Evolutionary conservation across 2,329 filamentous ascomycete genomes (phyloP), one percentile per base, ranked within the genome.

Genomic region (Pseudogymnoascus sp.): DNA sequence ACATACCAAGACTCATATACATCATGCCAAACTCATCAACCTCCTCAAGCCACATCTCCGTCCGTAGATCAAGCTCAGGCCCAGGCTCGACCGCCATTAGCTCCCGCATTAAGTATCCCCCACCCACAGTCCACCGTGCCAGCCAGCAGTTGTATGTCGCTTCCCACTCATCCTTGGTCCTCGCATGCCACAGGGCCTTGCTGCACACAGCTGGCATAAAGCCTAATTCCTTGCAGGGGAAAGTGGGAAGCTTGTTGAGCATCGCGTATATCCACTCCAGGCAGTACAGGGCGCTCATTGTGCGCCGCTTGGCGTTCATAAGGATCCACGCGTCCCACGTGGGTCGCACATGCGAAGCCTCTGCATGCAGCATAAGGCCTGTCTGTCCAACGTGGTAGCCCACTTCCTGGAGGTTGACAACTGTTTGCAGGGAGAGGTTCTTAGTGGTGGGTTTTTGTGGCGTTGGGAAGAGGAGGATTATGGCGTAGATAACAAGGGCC

Each of bases 291-390:
- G 70, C 64, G 31, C 76, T 66, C 1, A 76, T 67, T 2, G 74
- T 71, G 31, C 75, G 82, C 10, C 83, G 80, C 69, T 86, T 86
- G 50, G 78, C 76, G 66, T 86, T 84, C 67, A 87, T 77, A 68
- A 84, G 69, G 7, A 76, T 63, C 75, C 76, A 78, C 8, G 70
- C 65, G 18, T 73, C 69, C 74, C 74, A 78, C 2, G 68, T 65
- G 14, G 75, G 76, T 5, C 69, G 65, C 21, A 59, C 65, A 61
- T 73, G 69, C 10, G 69, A 64, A 5, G 65, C 66, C 63, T 77
- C 76, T 62, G 75, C 75, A 46, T 71, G 68, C 2, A 78, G 71
- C 60, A 75, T 62, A 8, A 78, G 67, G 1, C 75, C 75, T 2
- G 72, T 73, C 8, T 66, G 66, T 4, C 71, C 70, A 4, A 74